Conservation (phyloP, 306 rosid species). For the Acacia confusa region DNA sequence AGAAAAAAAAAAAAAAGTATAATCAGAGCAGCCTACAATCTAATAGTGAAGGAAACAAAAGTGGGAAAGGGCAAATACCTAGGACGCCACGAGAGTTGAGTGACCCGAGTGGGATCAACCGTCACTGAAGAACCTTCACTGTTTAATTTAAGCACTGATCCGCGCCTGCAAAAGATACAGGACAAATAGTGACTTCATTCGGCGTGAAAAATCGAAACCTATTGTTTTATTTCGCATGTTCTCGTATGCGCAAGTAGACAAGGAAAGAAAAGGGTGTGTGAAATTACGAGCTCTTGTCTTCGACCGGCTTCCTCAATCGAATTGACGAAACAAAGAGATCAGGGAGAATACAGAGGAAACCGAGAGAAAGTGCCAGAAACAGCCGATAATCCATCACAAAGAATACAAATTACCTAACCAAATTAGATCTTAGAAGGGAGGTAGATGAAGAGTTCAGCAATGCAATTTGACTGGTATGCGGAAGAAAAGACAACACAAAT, state of each 20-base stretch:
- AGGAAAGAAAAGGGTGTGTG: not conserved
- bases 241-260: not conserved
- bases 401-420: not conserved
- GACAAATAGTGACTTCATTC: not conserved
- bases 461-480: not conserved
- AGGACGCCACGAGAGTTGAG: constrained; percentile 91
- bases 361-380: constrained; percentile 35
- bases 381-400: constrained; percentile 45
- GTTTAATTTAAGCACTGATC: constrained; percentile 54
- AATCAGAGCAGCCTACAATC: not conserved
- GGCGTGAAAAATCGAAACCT: not conserved
- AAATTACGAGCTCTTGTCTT: constrained; percentile 42
- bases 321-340: constrained; percentile 49
- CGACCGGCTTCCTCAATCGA: constrained; percentile 42
- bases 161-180: constrained; percentile 40
- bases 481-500: not conserved
- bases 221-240: not conserved
- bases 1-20: not conserved
- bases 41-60: not conserved
- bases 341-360: constrained; percentile 45
- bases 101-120: constrained; percentile 77
- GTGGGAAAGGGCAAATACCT: constrained; percentile 50
- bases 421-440: not conserved
- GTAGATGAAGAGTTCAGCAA: not conserved
- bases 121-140: constrained; percentile 41